phyloP scores from a whole-genome alignment of 768 basidiomycete species.

The Boletellus emodensis region DNA sequence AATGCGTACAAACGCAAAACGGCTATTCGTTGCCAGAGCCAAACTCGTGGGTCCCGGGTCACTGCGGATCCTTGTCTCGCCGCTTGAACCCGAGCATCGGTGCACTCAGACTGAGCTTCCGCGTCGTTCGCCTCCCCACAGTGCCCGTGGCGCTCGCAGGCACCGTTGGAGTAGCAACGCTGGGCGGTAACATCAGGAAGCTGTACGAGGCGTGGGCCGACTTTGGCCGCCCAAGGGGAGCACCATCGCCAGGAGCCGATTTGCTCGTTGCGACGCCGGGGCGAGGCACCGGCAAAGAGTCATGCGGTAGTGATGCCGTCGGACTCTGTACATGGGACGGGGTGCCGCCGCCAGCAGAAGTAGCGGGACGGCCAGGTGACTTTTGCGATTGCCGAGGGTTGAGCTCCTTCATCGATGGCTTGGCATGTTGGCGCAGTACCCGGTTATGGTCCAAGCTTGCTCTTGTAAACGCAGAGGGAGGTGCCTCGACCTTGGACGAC shows the following conservation, averaged over 20 bases:
- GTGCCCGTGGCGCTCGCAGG: slow-evolving; percentile 19
- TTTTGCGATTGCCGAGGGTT: slow-evolving; percentile 7
- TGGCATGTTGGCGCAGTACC: slow-evolving; percentile 10
- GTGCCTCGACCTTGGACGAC: slow-evolving; percentile 11
- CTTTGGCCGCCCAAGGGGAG: slow-evolving; percentile 16
- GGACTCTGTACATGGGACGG: slow-evolving; percentile 5
- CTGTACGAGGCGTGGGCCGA: slow-evolving; percentile 26
- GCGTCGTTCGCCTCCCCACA: slow-evolving; percentile 39
- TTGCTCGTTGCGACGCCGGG: not conserved
- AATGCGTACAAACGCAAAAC: not conserved
- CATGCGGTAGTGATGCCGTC: not conserved
- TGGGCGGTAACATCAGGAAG: slow-evolving; percentile 11
- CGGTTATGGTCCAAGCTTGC: slow-evolving; percentile 17
- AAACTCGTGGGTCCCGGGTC: slow-evolving; percentile 11
- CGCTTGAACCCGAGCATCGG: slow-evolving; percentile 55
- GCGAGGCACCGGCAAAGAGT: slow-evolving; percentile 1
- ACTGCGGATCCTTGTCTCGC: slow-evolving; percentile 47
- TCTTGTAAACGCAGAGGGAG: slow-evolving; percentile 18
- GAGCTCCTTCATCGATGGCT: slow-evolving; percentile 1
- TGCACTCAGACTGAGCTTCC: slow-evolving; percentile 67
- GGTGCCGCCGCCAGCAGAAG: slow-evolving; percentile 33
- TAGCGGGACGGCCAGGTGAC: slow-evolving; percentile 35
- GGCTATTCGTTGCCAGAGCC: not conserved
- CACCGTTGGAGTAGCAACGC: slow-evolving; percentile 14
- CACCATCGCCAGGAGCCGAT: not conserved